Base-by-base conservation (phyloP, 73 alveolate species). In the Stentor coeruleus region DNA sequence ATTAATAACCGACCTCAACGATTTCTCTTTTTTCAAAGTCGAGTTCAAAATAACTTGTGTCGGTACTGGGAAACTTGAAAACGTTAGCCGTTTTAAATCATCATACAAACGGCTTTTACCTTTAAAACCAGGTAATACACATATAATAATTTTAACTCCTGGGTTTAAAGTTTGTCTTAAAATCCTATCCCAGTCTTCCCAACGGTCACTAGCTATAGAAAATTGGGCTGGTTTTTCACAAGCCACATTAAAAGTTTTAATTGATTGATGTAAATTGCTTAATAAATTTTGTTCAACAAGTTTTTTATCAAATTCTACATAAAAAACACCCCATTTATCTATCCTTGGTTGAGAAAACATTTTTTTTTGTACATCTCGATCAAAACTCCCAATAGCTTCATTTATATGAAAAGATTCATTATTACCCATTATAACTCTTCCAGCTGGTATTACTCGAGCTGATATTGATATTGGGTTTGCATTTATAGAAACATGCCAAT, bases 71-170 rank as follows among this genome's bases (percentile, higher is more conserved):
- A 81, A 75, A 74, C 77, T 87, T 2, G 90, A 77, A 57, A 88
- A 83, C 88, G 94, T 77, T 81, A 91, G 87, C 57, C 94, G 84
- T 85, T 95, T 95, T 81, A 91, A 75, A 82, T 90, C 98, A 59
- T 92, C 93, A 88, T 95, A 95, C 82, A 90, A 86, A 41, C 87
- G 86, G n/a, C 92, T 88, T 85, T 94, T 92, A 72, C 94, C 94
- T 59, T 93, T 95, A 72, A 84, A 81, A 11, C 99, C 99, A 79
- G 95, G 97, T 79, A 95, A 88, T 58, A 95, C 66, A 37, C 91
- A 81, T 77, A 95, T 93, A 35, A 84, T 84, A 35, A 81, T 81
- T 76, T 74, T 33, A 40, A 91, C 91, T 38, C 83, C 76, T n/a
- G n/a, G n/a, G 55, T 86, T 84, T 59, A 82, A 77, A 74, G 80